These are phyloP conservation scores for Claviceps sorghi DNA, from an alignment of 2,329 filamentous ascomycete genomes.

Conservation along the genomic window DNA sequence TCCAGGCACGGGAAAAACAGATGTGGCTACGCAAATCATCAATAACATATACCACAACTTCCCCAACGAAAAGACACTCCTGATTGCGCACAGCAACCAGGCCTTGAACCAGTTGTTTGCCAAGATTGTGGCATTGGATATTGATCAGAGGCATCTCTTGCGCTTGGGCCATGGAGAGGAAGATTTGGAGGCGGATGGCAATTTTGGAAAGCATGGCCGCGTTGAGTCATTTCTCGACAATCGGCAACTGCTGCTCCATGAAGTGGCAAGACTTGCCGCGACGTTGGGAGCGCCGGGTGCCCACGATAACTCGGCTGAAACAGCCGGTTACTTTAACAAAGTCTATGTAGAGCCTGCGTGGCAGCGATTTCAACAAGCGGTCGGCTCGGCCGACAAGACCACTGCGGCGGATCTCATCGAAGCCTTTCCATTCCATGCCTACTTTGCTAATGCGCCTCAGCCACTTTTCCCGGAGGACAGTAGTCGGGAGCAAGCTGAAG, in stretches of 20 bases:
- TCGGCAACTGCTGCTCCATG: conserved; percentile 58
- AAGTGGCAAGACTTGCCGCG: conserved; percentile 73
- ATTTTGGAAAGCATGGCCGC: conserved; percentile 85
- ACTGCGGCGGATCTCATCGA: conserved; percentile 48
- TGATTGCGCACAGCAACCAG: conserved; percentile 95
- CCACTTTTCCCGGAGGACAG: conserved; percentile 60
- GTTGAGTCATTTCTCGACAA: conserved; percentile 94
- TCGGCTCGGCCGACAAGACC: conserved; percentile 39
- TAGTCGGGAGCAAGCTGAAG: conserved; percentile 52
- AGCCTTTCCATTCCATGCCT: conserved; percentile 75
- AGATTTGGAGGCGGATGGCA: conserved; percentile 71
- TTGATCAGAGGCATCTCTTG: conserved; percentile 85
- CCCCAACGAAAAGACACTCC: conserved; percentile 74
- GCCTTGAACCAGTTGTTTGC: conserved; percentile 94
- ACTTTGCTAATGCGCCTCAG: conserved; percentile 77
- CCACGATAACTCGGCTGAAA: conserved; percentile 94
- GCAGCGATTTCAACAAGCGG: conserved; percentile 58
- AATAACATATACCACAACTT: conserved; percentile 99
- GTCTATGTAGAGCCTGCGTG: conserved; percentile 84
- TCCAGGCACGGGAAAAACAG: conserved; percentile 96
- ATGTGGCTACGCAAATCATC: conserved; percentile 96
- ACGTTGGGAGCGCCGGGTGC: conserved; percentile 80
- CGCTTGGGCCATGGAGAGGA: conserved; percentile 92
- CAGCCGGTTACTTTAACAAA: conserved; percentile 87
- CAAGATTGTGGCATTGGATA: conserved; percentile 92